phyloP scores from a whole-genome alignment of 306 rosid species.

The Psophocarpus tetragonolobus region DNA sequence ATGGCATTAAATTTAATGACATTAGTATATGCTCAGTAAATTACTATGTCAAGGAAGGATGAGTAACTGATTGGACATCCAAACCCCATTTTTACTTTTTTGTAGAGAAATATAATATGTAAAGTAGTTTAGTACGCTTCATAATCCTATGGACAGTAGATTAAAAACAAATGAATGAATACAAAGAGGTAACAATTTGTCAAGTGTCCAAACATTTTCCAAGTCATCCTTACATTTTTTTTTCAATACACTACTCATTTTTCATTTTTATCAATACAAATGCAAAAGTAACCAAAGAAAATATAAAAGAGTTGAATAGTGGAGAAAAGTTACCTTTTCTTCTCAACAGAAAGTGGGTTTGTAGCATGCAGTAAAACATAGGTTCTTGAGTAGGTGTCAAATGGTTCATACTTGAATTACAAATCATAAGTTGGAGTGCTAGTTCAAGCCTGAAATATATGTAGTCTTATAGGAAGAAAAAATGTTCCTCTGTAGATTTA shows the following conservation, averaged over 20 bases:
- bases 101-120: neutral
- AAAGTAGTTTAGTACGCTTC: neutral
- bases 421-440: constrained; percentile 4
- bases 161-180: neutral
- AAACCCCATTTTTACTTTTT: neutral
- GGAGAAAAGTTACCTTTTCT: constrained; percentile 64
- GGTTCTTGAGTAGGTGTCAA: constrained; percentile 94
- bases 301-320: neutral
- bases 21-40: neutral
- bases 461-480: neutral
- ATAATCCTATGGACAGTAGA: neutral
- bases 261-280: neutral
- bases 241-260: neutral
- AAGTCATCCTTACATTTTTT: neutral
- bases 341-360: constrained; percentile 70
- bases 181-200: neutral
- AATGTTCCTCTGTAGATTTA: neutral
- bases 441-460: neutral
- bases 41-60: neutral
- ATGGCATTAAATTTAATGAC: neutral
- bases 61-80: neutral
- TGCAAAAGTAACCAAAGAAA: neutral
- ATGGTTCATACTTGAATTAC: constrained; percentile 86
- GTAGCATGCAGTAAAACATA: constrained; percentile 89
- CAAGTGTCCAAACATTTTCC: neutral